Base-by-base conservation (phyloP, 139 green algal species). In the Diplosphaera chodatii region DNA sequence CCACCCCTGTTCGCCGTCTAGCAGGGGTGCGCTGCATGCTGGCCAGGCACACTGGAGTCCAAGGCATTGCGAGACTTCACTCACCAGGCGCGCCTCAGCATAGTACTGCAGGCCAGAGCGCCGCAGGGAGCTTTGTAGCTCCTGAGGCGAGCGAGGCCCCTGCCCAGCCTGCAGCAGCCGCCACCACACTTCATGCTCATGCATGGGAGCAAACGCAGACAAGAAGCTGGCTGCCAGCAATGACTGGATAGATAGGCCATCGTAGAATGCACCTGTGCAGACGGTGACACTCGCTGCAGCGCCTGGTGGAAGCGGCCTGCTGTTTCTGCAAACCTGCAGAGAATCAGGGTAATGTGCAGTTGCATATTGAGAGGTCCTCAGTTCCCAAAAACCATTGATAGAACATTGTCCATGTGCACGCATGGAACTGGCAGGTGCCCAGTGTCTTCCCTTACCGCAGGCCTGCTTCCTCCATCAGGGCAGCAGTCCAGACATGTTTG, bases 381-480 rank as follows among this genome's bases (percentile, higher is more conserved):
- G 55, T 28, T 28, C 55, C 21, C 20, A 18, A 18, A 30, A 4
- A 69, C 32, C n/a, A n/a, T 66, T 67, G 23, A 31, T 27, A n/a
- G 22, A 28, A 15, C n/a, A 16, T 30, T 67, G 20, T 62, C 32
- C 30, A 3, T 64, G 28, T 22, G 37, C 21, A 23, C 55, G 13
- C 25, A 73, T 76, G 78, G 13, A 59, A 68, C 41, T 40, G 67
- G 69, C 68, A 76, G 37, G 10, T 63, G 20, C 27, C n/a, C n/a
- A n/a, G n/a, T n/a, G n/a, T 72, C 37, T 23, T 74, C 67, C 32
- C 73, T 6, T 74, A 81, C 66, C 76, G 74, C 29, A 92, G 74
- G 55, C 84, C 87, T 0, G 88, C 62, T 59, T 92, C 86, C 63
- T 92, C 85, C 62, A 34, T 41, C 20, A 91, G 63, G 0, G 82